phyloP scores from a whole-genome alignment of 2,329 filamentous ascomycete species.

The Calonectria ilicicola region DNA sequence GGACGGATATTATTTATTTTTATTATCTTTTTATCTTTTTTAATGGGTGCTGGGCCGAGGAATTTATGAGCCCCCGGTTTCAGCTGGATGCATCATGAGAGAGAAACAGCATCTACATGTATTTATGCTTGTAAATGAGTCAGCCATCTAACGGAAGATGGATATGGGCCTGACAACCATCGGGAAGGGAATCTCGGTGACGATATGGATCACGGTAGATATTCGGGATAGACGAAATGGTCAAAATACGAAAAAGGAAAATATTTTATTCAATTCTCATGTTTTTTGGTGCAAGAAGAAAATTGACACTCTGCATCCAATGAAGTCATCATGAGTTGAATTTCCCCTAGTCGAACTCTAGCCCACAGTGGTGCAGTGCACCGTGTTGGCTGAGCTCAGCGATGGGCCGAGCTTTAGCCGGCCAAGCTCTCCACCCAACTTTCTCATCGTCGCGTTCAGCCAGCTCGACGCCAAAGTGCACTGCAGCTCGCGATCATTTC shows the following conservation, averaged over 20 bases:
- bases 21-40: neutral
- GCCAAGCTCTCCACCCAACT: conserved; percentile 37
- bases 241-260: neutral
- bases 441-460: conserved; percentile 38
- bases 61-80: conserved; percentile 7
- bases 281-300: neutral
- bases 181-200: conserved; percentile 14
- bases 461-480: conserved; percentile 38
- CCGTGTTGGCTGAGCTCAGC: neutral
- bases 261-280: neutral
- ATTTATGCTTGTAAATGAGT: conserved; percentile 21
- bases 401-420: conserved; percentile 42
- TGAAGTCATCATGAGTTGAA: neutral
- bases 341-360: neutral
- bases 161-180: neutral
- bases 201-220: conserved; percentile 18
- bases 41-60: neutral
- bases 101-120: conserved; percentile 20
- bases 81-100: conserved; percentile 29
- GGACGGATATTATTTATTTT: conserved; percentile 11
- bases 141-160: conserved; percentile 10
- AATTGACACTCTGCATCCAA: neutral
- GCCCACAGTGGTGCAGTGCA: neutral
- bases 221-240: conserved; percentile 34
- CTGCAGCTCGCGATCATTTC: conserved; percentile 25